Conservation (phyloP, 805 yeast species). For the Starmerella apis region DNA sequence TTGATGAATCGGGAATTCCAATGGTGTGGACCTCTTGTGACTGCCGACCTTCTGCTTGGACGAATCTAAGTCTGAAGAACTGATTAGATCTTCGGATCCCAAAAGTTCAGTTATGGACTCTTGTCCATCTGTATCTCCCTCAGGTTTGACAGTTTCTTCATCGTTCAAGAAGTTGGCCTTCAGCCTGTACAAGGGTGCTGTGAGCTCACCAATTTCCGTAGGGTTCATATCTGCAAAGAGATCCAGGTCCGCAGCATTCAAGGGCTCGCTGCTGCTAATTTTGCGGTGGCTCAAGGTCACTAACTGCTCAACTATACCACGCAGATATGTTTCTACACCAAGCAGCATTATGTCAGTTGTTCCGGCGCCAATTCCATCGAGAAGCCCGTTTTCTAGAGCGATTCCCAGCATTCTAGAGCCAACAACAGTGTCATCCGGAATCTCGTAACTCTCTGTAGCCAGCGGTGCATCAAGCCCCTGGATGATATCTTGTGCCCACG, state of each 20-base stretch:
- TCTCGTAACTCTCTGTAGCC: conserved; percentile 62
- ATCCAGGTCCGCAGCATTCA: conserved; percentile 32
- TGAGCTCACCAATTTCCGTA: conserved; percentile 30
- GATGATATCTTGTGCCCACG: conserved; percentile 87
- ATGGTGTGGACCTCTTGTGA: conserved; percentile 6
- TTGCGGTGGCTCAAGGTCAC: conserved; percentile 29
- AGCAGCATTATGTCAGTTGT: conserved; percentile 65
- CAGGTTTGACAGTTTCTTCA: conserved; percentile 26
- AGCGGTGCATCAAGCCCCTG: conserved; percentile 77
- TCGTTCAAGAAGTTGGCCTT: conserved; percentile 30
- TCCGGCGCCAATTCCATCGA: conserved; percentile 67
- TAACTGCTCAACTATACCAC: conserved; percentile 57
- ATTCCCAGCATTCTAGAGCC: conserved; percentile 64
- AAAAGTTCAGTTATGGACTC: background rate
- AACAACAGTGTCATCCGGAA: conserved; percentile 69
- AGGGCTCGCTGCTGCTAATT: conserved; percentile 31
- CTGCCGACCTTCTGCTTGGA: background rate
- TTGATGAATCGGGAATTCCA: conserved; percentile 7
- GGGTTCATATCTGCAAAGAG: conserved; percentile 31
- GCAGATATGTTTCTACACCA: conserved; percentile 73
- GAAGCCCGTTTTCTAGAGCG: conserved; percentile 79
- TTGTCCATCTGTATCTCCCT: background rate
- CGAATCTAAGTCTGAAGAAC: background rate
- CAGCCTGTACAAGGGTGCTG: conserved; percentile 32
- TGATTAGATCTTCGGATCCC: background rate